Percentiles rank a stretch among this genome's conserved stretches.
phyloP scores from a whole-genome alignment of 2,329 filamentous ascomycete genomes.

The Neonectria sp. region DNA sequence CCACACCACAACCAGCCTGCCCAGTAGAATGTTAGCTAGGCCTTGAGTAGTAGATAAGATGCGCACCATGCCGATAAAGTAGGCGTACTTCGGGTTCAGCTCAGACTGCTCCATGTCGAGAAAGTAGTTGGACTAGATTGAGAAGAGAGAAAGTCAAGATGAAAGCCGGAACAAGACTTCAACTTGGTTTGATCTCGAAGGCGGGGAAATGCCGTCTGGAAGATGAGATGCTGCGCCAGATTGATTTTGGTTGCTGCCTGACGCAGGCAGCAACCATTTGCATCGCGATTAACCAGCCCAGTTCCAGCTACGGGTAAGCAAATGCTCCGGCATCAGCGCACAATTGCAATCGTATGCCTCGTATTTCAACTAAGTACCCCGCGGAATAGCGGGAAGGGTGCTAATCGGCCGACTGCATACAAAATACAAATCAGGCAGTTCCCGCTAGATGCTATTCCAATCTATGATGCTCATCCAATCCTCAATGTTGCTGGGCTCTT shows the following conservation, averaged over 20 bases:
- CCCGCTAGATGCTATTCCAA: conserved; percentile 31
- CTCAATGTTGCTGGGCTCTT: conserved; percentile 36
- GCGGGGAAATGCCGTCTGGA: not conserved
- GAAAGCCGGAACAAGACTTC: conserved; percentile 44
- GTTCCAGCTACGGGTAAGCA: conserved; percentile 1
- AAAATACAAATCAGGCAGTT: not conserved
- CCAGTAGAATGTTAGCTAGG: conserved; percentile 43
- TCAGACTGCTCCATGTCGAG: conserved; percentile 68
- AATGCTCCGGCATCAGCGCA: not conserved
- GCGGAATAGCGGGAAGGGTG: not conserved
- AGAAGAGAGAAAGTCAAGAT: conserved; percentile 36
- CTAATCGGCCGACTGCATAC: too few relatives aligned
- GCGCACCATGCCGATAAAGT: conserved; percentile 90
- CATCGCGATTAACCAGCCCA: not conserved
- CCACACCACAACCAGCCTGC: conserved; percentile 82
- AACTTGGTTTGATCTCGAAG: not conserved
- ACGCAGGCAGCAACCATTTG: not conserved
- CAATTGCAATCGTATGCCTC: not conserved
- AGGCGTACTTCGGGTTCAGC: conserved; percentile 84
- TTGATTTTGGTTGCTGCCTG: not conserved
- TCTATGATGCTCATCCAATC: conserved; percentile 47
- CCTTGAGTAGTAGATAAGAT: not conserved
- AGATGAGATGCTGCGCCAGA: not conserved
- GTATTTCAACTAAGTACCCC: conserved; percentile 8
- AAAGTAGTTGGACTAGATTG: conserved; percentile 37